phyloP scores from a whole-genome alignment of 805 yeast species.

The Candida silvatica region DNA sequence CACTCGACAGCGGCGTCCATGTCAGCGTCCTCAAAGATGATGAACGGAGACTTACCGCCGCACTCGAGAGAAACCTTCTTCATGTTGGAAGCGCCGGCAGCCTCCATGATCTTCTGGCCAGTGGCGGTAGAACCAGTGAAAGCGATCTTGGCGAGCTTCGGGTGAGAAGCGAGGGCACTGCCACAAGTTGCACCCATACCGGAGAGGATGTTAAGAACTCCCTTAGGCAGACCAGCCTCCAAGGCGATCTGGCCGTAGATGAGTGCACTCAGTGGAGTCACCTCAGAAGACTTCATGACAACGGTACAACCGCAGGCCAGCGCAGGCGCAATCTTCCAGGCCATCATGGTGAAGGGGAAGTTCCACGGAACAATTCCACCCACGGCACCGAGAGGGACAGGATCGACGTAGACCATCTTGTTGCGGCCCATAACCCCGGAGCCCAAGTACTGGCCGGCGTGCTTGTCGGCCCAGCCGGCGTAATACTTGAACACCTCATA shows the following conservation, averaged over 20 bases:
- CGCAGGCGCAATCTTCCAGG: slow-evolving; percentile 77
- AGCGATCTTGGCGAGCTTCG: slow-evolving; percentile 60
- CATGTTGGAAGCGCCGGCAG: slow-evolving; percentile 49
- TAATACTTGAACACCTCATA: slow-evolving; percentile 46
- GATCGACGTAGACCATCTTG: slow-evolving; percentile 44
- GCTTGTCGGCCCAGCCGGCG: slow-evolving; percentile 77
- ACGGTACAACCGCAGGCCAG: slow-evolving; percentile 68
- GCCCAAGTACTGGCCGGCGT: slow-evolving; percentile 48
- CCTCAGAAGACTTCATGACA: slow-evolving; percentile 65
- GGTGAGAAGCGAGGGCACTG: slow-evolving; percentile 55
- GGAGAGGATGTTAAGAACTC: slow-evolving; percentile 65
- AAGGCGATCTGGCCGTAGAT: slow-evolving; percentile 52
- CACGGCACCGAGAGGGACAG: slow-evolving; percentile 63
- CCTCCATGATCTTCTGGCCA: slow-evolving; percentile 62
- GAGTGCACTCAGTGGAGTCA: slow-evolving; percentile 67
- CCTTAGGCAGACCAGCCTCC: slow-evolving; percentile 68
- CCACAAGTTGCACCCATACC: slow-evolving; percentile 71
- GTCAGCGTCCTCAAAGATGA: slow-evolving; percentile 45
- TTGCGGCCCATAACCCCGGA: slow-evolving; percentile 23
- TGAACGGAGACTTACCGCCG: slow-evolving; percentile 52
- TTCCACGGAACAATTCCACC: slow-evolving; percentile 83
- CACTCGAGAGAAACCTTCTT: slow-evolving; percentile 54
- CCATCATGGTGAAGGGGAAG: slow-evolving; percentile 69
- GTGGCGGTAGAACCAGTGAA: slow-evolving; percentile 77
- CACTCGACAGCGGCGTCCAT: slow-evolving; percentile 43